These are phyloP conservation scores for Coleophoma cylindrospora DNA, from an alignment of 2,329 filamentous ascomycete species.

Conservation along the genomic window DNA sequence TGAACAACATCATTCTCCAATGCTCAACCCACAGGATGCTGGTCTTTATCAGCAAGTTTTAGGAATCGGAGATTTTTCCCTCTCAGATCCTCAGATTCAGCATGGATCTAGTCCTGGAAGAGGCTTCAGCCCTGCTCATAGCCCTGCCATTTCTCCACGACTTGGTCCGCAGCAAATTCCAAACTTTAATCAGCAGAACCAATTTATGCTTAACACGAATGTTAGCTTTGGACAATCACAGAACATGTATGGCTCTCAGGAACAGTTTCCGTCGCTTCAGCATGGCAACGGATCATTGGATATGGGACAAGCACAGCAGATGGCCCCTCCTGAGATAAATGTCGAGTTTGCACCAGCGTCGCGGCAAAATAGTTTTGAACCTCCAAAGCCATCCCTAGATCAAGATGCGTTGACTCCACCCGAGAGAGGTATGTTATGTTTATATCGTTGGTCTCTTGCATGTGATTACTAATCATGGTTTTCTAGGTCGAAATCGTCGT, in stretches of 20 bases:
- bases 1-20: conserved; percentile 70
- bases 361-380: conserved; percentile 60
- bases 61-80: conserved; percentile 72
- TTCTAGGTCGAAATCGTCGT: conserved; percentile 23
- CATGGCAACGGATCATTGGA: conserved; percentile 44
- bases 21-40: conserved; percentile 69
- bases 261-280: conserved; percentile 39
- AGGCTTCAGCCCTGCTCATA: conserved; percentile 77
- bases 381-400: conserved; percentile 56
- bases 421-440: conserved; percentile 49
- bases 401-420: conserved; percentile 82
- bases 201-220: conserved; percentile 38
- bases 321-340: conserved; percentile 91
- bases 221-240: conserved; percentile 41
- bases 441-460: background rate
- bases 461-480: conserved; percentile 11
- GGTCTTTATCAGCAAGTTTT: conserved; percentile 73
- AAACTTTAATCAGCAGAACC: conserved; percentile 40
- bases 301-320: conserved; percentile 64
- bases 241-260: conserved; percentile 44
- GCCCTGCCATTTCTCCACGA: conserved; percentile 60
- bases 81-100: conserved; percentile 59
- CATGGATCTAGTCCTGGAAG: conserved; percentile 56
- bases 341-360: conserved; percentile 84
- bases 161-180: conserved; percentile 52